Base-by-base conservation (phyloP, 164 flowering plant species). In the Vitis cinerea region DNA sequence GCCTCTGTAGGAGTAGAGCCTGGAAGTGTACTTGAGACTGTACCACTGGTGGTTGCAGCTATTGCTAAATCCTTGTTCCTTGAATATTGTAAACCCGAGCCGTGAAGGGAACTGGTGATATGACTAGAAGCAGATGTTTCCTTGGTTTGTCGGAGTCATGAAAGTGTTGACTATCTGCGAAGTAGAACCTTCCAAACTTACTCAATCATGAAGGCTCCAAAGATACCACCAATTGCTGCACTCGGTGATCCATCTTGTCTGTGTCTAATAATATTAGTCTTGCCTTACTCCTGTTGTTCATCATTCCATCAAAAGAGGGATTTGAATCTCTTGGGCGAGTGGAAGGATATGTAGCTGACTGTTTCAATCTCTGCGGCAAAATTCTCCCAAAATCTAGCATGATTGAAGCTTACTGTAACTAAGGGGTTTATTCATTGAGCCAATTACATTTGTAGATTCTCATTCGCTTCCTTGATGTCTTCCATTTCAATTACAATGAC, bases 161-260 rank as follows among this genome's bases (percentile, higher is more conserved):
- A 61, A 54, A 56, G 37, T 64, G 68, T 50, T 63, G 50, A 69
- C 49, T 73, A 31, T 79, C 74, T 58, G 66, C 11, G 19, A 64
- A 54, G 61, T 68, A 31, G 27, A 37, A 59, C 27, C 27, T 1
- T 16, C 75, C 77, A 8, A 37, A 51, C 61, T 55, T 49, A 51
- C 61, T 55, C 49, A 77, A 64, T 23, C 63, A 67, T 49, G 71
- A 63, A 61, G 74, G 12, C 51, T 72, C 64, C 7, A 68, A 73
- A 64, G 61, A 64, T 61, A 67, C 31, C 11, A 73, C 62, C 30
- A 66, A 75, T 31, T 64, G 72, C 8, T 60, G 72, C 17, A 61
- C 71, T 2, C 9, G 65, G 44, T 64, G 31, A 49, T 66, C 73
- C 52, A 17, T 7, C 59, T 48, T 61, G 14, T 67, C 44, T 27